Percentiles rank a stretch among this genome's conserved stretches.
Conservation (phyloP, 306 rosid species). For the Cicer bijugum region DNA sequence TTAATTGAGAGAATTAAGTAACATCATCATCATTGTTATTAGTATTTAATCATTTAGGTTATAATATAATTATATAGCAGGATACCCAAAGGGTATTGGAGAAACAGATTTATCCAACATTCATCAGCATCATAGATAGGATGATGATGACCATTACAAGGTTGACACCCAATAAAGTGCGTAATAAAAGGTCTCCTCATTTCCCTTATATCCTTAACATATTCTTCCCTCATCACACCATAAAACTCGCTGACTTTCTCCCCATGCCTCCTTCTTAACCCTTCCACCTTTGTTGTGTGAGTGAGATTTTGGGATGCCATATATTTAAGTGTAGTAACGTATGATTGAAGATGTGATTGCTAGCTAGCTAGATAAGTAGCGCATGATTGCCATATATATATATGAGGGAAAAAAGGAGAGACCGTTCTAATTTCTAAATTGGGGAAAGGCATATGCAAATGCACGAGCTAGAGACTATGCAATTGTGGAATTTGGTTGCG, state of each 20-base stretch:
- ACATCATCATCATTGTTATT: not conserved
- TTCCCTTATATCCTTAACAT: slow-evolving; percentile 48
- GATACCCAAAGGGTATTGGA: slow-evolving; percentile 64
- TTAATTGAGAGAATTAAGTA: not conserved
- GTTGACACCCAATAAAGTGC: slow-evolving; percentile 89
- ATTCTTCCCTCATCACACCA: slow-evolving; percentile 58
- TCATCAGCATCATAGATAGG: slow-evolving; percentile 50
- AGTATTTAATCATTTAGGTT: not conserved
- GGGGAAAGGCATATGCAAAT: not conserved
- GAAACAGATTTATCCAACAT: slow-evolving; percentile 56
- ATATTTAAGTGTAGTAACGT: not conserved
- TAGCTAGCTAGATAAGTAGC: not conserved
- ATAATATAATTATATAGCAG: slow-evolving; percentile 21
- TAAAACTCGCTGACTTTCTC: slow-evolving; percentile 67
- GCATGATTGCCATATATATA: not conserved
- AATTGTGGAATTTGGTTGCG: not conserved
- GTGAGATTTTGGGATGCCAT: not conserved
- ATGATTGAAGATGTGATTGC: not conserved
- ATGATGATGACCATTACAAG: slow-evolving; percentile 73
- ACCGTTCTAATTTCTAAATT: not conserved
- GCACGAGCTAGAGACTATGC: not conserved
- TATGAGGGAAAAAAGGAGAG: not conserved
- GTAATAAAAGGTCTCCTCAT: slow-evolving; percentile 78
- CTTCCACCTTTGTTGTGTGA: slow-evolving; percentile 46
- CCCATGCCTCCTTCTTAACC: slow-evolving; percentile 59